Evolutionary conservation across 768 basidiomycete species (phyloP).

Genomic region (Mycena chlorophos): DNA sequence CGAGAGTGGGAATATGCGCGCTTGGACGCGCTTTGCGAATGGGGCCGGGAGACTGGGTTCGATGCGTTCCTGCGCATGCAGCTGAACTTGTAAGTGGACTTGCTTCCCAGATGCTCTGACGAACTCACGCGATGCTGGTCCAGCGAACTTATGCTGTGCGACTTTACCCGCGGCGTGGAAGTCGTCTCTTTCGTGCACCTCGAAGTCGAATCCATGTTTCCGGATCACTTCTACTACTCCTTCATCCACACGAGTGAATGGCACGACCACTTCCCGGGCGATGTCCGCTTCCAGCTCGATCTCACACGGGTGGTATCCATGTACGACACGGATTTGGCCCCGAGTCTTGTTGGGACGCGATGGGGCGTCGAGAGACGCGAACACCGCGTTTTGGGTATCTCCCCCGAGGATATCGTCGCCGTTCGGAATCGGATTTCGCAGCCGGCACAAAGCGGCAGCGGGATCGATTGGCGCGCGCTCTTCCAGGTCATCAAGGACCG

Average conservation of each 20-base stretch:
- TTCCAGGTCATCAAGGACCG: constrained; percentile 39
- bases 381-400: constrained; percentile 38
- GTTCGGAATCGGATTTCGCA: constrained; percentile 30
- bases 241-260: constrained; percentile 38
- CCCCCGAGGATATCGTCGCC: constrained; percentile 24
- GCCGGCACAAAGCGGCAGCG: constrained; percentile 26
- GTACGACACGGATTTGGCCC: constrained; percentile 40
- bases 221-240: constrained; percentile 7
- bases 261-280: constrained; percentile 46
- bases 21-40: constrained; percentile 41
- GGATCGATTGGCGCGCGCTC: constrained; percentile 44
- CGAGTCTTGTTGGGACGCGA: constrained; percentile 35
- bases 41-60: constrained; percentile 40
- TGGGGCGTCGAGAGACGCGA: constrained; percentile 31
- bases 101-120: background rate
- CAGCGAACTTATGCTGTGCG: constrained; percentile 51
- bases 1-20: constrained; percentile 33
- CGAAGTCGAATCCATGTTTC: constrained; percentile 3
- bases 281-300: constrained; percentile 43
- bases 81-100: constrained; percentile 44
- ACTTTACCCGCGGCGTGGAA: constrained; percentile 42
- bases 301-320: constrained; percentile 43
- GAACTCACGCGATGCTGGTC: background rate
- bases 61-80: constrained; percentile 55
- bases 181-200: constrained; percentile 39